Conservation (phyloP, 257 asterid species). For the Ilex aquifolium region DNA sequence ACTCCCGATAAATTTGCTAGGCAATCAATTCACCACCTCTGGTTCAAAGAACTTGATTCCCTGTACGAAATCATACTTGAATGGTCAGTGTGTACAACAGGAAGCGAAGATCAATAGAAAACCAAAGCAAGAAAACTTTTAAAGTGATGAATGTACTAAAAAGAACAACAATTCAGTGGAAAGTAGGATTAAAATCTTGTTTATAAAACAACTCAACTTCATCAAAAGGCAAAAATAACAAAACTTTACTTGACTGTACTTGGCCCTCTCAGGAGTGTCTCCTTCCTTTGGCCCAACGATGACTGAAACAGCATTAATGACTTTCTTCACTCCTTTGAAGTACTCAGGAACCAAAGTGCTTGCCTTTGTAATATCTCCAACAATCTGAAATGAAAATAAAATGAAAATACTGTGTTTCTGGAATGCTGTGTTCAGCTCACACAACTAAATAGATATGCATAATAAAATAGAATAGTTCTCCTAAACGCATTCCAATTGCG, state of each 20-base stretch:
- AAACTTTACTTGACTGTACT: slow-evolving; percentile 75
- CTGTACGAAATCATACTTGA: slow-evolving; percentile 30
- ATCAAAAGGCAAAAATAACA: background rate
- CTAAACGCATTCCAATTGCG: too few relatives aligned
- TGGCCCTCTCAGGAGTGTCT: slow-evolving; percentile 94
- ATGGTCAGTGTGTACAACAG: slow-evolving; percentile 5
- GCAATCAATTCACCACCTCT: slow-evolving; percentile 59
- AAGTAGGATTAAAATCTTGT: background rate
- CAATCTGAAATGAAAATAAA: slow-evolving; percentile 36
- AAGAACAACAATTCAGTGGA: slow-evolving; percentile 1
- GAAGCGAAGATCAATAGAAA: slow-evolving; percentile 9
- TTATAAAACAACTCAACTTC: background rate
- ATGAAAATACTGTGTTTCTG: background rate
- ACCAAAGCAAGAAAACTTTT: background rate
- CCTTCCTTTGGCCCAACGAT: slow-evolving; percentile 99
- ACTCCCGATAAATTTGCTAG: slow-evolving; percentile 16
- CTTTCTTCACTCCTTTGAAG: slow-evolving; percentile 77
- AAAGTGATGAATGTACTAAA: background rate
- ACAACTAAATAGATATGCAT: too few relatives aligned
- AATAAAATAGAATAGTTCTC: too few relatives aligned
- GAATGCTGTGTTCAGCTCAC: background rate
- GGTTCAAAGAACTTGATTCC: slow-evolving; percentile 99
- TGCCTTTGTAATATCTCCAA: slow-evolving; percentile 85
- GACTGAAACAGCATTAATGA: slow-evolving; percentile 81
- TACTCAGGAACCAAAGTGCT: slow-evolving; percentile 73